Evolutionary conservation across 441 rosid genomes (phyloP), one percentile per base, ranked within the genome.

Genomic region (Geranium incanum): DNA sequence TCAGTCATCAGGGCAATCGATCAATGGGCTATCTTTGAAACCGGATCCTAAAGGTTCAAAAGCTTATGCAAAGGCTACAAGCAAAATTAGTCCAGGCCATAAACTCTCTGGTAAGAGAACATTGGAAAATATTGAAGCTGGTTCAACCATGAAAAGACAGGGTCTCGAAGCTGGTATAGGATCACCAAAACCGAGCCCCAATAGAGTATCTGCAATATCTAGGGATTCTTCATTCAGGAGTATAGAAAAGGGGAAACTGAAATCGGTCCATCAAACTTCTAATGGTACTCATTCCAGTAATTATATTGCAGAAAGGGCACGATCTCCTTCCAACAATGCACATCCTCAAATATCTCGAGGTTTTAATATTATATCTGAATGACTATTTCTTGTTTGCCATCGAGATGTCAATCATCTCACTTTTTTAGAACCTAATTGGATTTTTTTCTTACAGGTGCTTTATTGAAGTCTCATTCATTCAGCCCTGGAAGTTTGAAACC

Each of bases 401-500:
- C 50, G 68, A 36, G 6, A 21, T 68, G 60, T 33, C 67, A 23
- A 64, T 23, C 39, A 11, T 11, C 28, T 70, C 50, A 18, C 6
- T 62, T 37, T 52, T 57, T 60, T 50, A 73, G 76, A 43, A 67
- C 21, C 59, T 18, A 62, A 60, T 68, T 65, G 28, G 33, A 23
- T n/a, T 59, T 72, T 69, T 28, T 74, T 74, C 75, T 36, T 81
- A 43, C 81, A 95, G 99, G 89, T 78, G 66, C 85, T 73, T 84
- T 87, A 63, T 72, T 82, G 70, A 95, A 89, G 83, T 89, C 98
- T 74, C 87, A 81, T 72, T 95, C 97, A 18, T 93, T 88, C 83
- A 91, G 74, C 79, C 74, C 81, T 41, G 70, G 79, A 16, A 84
- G 76, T 82, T 80, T 81, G 66, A 89, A 86, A 81, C 78, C 86